A percentile compares a stretch with the other conserved stretches of the same genome.
Evolutionary conservation across 2,329 filamentous ascomycete species (phyloP).

Genomic region (Plectosphaerella cucumerina): DNA sequence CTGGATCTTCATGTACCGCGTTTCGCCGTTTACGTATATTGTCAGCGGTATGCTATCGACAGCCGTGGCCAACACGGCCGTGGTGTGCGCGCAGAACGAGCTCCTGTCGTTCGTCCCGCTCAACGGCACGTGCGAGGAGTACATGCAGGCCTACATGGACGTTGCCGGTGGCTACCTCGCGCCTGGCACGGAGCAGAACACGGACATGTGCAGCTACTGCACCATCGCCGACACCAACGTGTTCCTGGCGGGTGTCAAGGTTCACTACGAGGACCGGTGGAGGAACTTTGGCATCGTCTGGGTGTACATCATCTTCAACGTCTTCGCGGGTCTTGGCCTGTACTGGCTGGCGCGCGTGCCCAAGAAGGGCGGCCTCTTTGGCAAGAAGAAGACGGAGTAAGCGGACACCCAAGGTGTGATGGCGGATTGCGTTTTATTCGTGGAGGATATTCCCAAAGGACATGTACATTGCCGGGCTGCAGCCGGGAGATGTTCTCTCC

Average conservation of each 20-base stretch:
- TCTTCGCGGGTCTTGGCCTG: constrained; percentile 47
- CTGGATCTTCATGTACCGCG: constrained; percentile 82
- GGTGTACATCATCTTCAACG: constrained; percentile 55
- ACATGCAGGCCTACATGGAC: constrained; percentile 48
- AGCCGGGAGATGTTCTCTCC: too few species aligned
- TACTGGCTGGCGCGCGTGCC: constrained; percentile 52
- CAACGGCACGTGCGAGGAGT: constrained; percentile 55
- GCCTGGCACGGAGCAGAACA: constrained; percentile 36
- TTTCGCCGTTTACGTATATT: constrained; percentile 80
- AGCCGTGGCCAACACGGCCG: constrained; percentile 62
- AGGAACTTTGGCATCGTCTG: constrained; percentile 64
- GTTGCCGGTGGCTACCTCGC: constrained; percentile 48
- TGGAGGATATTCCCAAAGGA: neutral
- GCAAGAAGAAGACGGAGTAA: constrained; percentile 27
- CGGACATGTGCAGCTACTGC: constrained; percentile 52
- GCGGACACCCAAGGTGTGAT: neutral
- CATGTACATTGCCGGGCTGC: neutral
- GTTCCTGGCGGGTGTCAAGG: constrained; percentile 43
- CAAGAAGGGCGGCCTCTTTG: constrained; percentile 27
- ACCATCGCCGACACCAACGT: constrained; percentile 45
- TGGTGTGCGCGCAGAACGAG: constrained; percentile 68
- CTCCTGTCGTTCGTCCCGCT: constrained; percentile 62
- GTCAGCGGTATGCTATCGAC: constrained; percentile 67
- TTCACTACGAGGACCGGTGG: constrained; percentile 58
- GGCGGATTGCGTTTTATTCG: neutral